phyloP scores from a whole-genome alignment of 148 eudicot genomes.

The Bassia scoparia region DNA sequence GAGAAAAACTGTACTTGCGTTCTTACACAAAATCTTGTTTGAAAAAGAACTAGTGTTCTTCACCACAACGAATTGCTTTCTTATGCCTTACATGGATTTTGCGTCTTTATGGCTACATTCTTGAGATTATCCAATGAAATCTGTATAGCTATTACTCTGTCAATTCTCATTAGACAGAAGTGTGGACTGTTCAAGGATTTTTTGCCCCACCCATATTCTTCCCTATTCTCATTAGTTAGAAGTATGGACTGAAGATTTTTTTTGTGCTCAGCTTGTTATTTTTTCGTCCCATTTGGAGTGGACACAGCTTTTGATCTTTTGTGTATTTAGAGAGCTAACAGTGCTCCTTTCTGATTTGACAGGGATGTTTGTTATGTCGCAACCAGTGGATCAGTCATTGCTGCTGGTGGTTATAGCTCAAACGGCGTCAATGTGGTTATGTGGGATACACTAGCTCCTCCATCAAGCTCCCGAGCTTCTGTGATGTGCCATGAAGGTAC shows the following conservation, averaged over 20 bases:
- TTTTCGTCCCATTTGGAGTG: too few relatives aligned
- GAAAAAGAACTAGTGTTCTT: not conserved
- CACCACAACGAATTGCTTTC: not conserved
- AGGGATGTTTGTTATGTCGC: conserved; percentile 89
- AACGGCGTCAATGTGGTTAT: conserved; percentile 78
- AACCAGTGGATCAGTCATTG: conserved; percentile 91
- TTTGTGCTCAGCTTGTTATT: too few relatives aligned
- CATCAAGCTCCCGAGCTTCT: conserved; percentile 87
- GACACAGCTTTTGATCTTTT: too few relatives aligned
- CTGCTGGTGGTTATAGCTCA: conserved; percentile 89
- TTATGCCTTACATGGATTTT: not conserved
- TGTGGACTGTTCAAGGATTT: not conserved
- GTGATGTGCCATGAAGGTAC: conserved; percentile 99
- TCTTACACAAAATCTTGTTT: not conserved
- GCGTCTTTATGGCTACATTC: not conserved
- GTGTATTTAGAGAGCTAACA: not conserved
- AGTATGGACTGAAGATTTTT: not conserved
- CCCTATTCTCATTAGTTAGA: not conserved
- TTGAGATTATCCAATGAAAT: not conserved
- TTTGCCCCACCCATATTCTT: not conserved
- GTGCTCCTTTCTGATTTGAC: conserved; percentile 25
- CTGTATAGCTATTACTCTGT: not conserved
- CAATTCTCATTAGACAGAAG: not conserved
- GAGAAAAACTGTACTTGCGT: not conserved
- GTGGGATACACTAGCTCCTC: conserved; percentile 99